Evolutionary conservation across 345 rosid species (phyloP), one percentile per base, ranked within the genome.

Genomic region (Fremontodendron californicum): DNA sequence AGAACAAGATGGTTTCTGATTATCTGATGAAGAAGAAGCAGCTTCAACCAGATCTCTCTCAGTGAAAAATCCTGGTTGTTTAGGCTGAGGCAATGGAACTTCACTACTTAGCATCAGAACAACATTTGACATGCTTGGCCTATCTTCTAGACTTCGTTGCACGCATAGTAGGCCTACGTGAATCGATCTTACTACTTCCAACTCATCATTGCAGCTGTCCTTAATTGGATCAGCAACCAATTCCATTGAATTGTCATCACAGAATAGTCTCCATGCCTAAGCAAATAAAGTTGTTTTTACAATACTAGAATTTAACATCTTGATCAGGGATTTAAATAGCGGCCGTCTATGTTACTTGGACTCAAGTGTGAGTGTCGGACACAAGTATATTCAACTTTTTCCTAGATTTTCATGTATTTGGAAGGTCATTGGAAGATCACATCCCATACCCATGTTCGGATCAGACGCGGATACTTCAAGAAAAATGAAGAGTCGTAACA

Each of bases 261-360:
- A 66, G 25, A 62, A 75, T 12, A 79, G 82, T 68, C 39, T 79
- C 82, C 82, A 79, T 29, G 82, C 78, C 82, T 64, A 40, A 31
- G 54, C 9, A 48, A 78, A 9, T 51, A 45, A 39, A 35, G 5
- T 11, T 1, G 16, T 1, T 55, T 18, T 40, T n/a, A 1, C 1
- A 8, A 57, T 10, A 19, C 15, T 6, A 21, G 27, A 39, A 57
- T 11, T 10, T 21, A 4, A 25, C 15, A 11, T 25, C 25, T 57
- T 33, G 35, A 33, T 33, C 3, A 33, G 1, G 35, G 35, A 33
- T 33, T 1, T 33, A 33, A n/a, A n/a, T n/a, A n/a, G n/a, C n/a
- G n/a, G n/a, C n/a, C n/a, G n/a, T n/a, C n/a, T n/a, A n/a, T n/a
- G n/a, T n/a, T n/a, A n/a, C n/a, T n/a, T n/a, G n/a, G n/a, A n/a